A percentile compares a stretch with the other conserved stretches of the same genome.
phyloP scores from a whole-genome alignment of 1,284 basidiomycete genomes.

The Ustilago trichophora region DNA sequence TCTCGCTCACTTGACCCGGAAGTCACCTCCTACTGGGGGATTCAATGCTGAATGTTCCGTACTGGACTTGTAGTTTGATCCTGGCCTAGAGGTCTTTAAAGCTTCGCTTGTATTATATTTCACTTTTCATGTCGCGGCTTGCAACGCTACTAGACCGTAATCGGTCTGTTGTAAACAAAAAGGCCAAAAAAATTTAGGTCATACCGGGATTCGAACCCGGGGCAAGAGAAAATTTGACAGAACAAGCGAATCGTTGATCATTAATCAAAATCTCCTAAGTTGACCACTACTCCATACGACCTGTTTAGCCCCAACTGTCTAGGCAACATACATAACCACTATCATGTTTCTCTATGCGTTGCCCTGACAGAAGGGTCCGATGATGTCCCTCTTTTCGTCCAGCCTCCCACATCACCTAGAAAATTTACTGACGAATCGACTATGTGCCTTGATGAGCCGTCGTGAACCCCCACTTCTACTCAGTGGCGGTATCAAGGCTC shows the following conservation, averaged over 20 bases:
- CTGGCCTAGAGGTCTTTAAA: background rate
- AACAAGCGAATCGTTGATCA: background rate
- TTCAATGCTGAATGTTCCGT: background rate
- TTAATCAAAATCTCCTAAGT: slow-evolving; percentile 47
- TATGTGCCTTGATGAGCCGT: too few relatives aligned
- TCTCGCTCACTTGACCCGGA: background rate
- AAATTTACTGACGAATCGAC: too few relatives aligned
- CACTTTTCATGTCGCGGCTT: too few relatives aligned
- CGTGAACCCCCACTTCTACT: too few relatives aligned
- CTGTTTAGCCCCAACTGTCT: background rate
- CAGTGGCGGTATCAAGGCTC: too few relatives aligned
- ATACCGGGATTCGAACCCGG: slow-evolving; percentile 51
- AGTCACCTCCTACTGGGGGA: background rate
- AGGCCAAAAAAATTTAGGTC: slow-evolving; percentile 10
- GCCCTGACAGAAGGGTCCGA: too few relatives aligned
- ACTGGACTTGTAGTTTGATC: background rate
- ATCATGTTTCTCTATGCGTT: too few relatives aligned
- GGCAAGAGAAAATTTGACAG: slow-evolving; percentile 31
- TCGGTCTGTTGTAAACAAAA: too few relatives aligned
- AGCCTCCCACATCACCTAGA: too few relatives aligned
- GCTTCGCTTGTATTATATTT: too few relatives aligned
- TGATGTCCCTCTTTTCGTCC: too few relatives aligned
- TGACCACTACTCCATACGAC: slow-evolving; percentile 52
- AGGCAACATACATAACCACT: background rate
- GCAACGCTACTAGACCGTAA: too few relatives aligned